Conservation (phyloP, 371 early-diverging fungal species). For the Rhizomucor miehei region DNA sequence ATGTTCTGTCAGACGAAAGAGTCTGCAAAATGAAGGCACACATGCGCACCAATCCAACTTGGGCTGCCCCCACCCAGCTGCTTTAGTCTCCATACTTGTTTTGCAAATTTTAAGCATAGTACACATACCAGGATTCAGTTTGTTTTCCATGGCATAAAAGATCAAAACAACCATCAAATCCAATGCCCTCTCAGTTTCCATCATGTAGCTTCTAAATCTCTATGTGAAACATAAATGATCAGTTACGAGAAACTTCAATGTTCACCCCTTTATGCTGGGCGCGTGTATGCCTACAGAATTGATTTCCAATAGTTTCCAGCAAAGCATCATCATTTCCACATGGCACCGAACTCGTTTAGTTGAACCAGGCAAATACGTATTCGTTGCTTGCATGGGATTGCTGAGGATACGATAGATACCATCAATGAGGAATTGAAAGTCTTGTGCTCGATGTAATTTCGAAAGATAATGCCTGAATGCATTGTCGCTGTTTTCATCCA, state of each 20-base stretch:
- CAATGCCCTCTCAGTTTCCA: constrained; percentile 70
- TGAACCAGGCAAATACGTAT: constrained; percentile 77
- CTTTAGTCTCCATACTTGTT: background rate
- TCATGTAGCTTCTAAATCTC: constrained; percentile 66
- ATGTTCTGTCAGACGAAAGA: constrained; percentile 75
- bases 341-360: constrained; percentile 68
- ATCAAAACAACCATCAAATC: constrained; percentile 62
- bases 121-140: constrained; percentile 55
- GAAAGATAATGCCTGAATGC: constrained; percentile 72
- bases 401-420: constrained; percentile 75
- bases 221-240: constrained; percentile 6
- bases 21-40: constrained; percentile 82
- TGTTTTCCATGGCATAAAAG: constrained; percentile 64
- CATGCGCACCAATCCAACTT: constrained; percentile 76
- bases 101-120: background rate
- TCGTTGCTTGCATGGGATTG: constrained; percentile 78
- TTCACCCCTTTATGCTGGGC: no score
- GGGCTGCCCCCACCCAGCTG: constrained; percentile 38
- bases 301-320: constrained; percentile 78
- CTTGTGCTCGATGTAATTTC: constrained; percentile 74
- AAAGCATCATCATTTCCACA: constrained; percentile 76
- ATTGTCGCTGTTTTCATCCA: constrained; percentile 47
- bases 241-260: background rate
- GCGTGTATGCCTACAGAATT: constrained; percentile 62
- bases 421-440: constrained; percentile 73